Evolutionary conservation across 805 yeast genomes (phyloP), one percentile per base, ranked within the genome.

Genomic region (Yamadazyma sp.): DNA sequence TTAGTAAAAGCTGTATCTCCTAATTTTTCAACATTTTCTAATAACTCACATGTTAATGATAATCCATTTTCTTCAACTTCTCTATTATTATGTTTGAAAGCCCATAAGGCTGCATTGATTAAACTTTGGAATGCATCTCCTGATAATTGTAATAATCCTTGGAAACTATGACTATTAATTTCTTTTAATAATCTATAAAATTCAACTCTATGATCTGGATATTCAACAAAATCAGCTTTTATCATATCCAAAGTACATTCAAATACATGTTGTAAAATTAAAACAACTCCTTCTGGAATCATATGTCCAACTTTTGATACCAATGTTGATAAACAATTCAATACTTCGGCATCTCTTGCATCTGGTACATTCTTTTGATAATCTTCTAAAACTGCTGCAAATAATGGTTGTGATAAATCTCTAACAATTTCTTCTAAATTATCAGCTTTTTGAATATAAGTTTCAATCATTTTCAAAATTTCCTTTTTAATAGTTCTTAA

Each of bases 121-220:
- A 93, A 82, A 40, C 87, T 75, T 55, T 85, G 88, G 74, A 93
- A 91, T 16, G 95, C 95, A 44, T 80, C 88, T 3, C 94, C 91
- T 7, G 97, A 94, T 45, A 93, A 74, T 58, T 87, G 85, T 41
- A 87, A 70, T 47, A 93, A 72, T 1, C 97, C 95, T 39, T 78
- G 75, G 72, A 93, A 93, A 12, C 93, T 81, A 54, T 84, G 82
- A 48, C 80, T 62, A 60, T 93, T 83, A 53, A 93, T 91, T 40
- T 86, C 94, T 50, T 89, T 82, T 55, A 93, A 72, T 36, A 93
- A 71, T 63, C 83, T 85, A 69, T 91, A 93, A 60, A 93, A 93
- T 57, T 89, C 98, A 38, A 91, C 95, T 54, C 99, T 79, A 65
- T 91, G 97, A 59, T 93, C 98, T 9, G 98, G 98, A 60, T 86